These are phyloP conservation scores for Oryza longistaminata DNA, from an alignment of 176 grass and related monocot genomes.

Conservation along the genomic window DNA sequence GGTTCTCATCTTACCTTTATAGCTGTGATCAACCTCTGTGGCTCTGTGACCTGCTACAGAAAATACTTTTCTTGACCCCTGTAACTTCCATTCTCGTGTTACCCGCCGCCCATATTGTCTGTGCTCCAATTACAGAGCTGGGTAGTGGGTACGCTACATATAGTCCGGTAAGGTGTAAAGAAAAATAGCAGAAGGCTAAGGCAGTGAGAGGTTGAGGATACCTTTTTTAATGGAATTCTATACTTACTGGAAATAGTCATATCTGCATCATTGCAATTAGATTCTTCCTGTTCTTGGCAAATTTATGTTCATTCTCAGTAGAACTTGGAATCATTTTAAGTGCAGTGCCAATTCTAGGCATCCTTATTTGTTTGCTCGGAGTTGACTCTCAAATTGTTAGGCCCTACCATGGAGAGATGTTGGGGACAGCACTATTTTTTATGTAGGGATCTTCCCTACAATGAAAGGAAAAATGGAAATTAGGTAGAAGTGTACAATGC, in stretches of 20 bases:
- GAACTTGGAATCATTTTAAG: conserved; percentile 29
- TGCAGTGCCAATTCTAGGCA: conserved; percentile 2
- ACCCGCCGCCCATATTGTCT: conserved; percentile 2
- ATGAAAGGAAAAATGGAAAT: conserved; percentile 21
- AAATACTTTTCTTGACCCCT: conserved; percentile 16
- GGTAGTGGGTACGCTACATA: conserved; percentile 18
- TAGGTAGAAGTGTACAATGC: conserved; percentile 21
- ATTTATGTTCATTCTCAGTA: conserved; percentile 14
- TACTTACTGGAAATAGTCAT: conserved; percentile 27
- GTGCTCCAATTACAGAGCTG: conserved; percentile 18
- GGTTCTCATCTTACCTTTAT: conserved; percentile 28
- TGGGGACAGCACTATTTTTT: conserved; percentile 36
- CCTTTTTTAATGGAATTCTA: conserved; percentile 3
- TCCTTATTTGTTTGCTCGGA: conserved; percentile 15
- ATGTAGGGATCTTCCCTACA: conserved; percentile 22
- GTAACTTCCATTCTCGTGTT: conserved; percentile 12
- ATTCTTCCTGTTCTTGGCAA: conserved; percentile 27
- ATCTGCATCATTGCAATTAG: conserved; percentile 22
- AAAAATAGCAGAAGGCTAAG: conserved; percentile 29
- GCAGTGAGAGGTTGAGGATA: neutral
- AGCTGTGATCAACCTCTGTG: conserved; percentile 45
- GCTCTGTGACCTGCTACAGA: conserved; percentile 21
- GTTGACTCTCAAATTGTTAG: conserved; percentile 45
- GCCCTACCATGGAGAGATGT: conserved; percentile 49
- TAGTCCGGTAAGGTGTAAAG: conserved; percentile 20